Evolutionary conservation across 2,329 filamentous ascomycete genomes (phyloP), one percentile per base, ranked within the genome.

Genomic region (Penicillium sp.): DNA sequence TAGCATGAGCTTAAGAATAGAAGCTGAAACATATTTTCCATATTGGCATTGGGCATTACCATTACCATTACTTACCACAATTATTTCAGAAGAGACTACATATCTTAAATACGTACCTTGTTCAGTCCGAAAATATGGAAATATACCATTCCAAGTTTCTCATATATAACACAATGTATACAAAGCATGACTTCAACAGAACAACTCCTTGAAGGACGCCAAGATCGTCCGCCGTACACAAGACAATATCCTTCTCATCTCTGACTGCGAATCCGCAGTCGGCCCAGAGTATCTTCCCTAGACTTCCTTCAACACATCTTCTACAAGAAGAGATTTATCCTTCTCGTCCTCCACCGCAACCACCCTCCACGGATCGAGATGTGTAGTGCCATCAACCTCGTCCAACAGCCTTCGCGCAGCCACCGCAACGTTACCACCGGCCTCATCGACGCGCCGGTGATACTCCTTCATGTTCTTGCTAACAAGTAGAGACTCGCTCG

Each of bases 381-480:
- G 38, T 28, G 40, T 51, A 42, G 52, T 37, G 41, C 55, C 56
- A 50, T 67, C 56, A 41, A 66, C 65, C 52, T 66, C 63, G 47
- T 64, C 60, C n/a, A 66, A 54, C 39, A 67, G 56, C 39, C 46
- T 58, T 42, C 65, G 54, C 28, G 60, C 57, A 37, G 65, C 65
- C 29, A 66, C 56, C 23, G 64, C 58, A 28, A 65, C 50, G 45
- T 60, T 65, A 31, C 65, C 63, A 37, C 63, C 59, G 44, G 65
- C 63, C 44, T 59, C 64, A 42, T 53, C 50, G 39, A 67, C 42
- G 38, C 63, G 60, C 20, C 58, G 53, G 44, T 63, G 46, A 49
- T 66, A 66, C 46, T 63, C 62, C 13, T 47, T 52, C 64, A 66
- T 66, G 51, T 67, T 67, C 47, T 60, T 56, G 47, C 58, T 62